Evolutionary conservation across 495 filamentous ascomycete genomes (phyloP), one percentile per base, ranked within the genome.

Genomic region (Aspergillus ellipticus): DNA sequence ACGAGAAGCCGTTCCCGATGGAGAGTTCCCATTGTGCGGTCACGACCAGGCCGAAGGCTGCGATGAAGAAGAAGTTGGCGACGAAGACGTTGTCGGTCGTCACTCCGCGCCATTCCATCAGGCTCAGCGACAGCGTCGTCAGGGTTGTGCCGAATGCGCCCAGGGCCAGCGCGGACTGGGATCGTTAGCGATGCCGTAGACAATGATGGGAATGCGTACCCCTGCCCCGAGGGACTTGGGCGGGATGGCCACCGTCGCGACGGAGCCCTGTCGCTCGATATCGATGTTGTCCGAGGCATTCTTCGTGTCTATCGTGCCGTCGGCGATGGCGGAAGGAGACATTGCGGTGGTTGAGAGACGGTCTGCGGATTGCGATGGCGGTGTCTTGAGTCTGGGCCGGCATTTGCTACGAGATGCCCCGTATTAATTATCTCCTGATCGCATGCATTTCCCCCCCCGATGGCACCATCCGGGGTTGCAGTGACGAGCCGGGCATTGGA

Each of bases 11-110:
- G 56, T 80, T 79, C 7, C 77, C 77, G 8, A 75, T 60, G 0
- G 75, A 72, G 5, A 79, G 55, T 53, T 79, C 77, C 79, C 76
- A 82, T 59, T 79, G 76, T 16, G 78, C 78, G 4, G 75, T 74
- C 6, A 81, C 59, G 0, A 82, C 69, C 51, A 82, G 67, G 0
- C 76, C 77, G 56, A 81, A 75, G 0, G 70, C 73, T 5, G 73
- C 68, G 42, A 77, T 69, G 53, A 77, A 76, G 66, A 77, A 79
- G 66, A 82, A 77, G 59, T 81, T 75, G 17, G 61, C 76, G 49
- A 82, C 70, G 53, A 71, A 82, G 9, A 75, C 74, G 59, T 78
- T 79, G 10, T 67, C 68, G 4, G 67, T 68, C 3, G 64, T 73
- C 16, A 80, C 69, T 20, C 72, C 74, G 39, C 78, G 67, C 64